Evolutionary conservation across 139 green algal species (phyloP), one percentile per base, ranked within the genome.

Genomic region (Chlorella sp.): DNA sequence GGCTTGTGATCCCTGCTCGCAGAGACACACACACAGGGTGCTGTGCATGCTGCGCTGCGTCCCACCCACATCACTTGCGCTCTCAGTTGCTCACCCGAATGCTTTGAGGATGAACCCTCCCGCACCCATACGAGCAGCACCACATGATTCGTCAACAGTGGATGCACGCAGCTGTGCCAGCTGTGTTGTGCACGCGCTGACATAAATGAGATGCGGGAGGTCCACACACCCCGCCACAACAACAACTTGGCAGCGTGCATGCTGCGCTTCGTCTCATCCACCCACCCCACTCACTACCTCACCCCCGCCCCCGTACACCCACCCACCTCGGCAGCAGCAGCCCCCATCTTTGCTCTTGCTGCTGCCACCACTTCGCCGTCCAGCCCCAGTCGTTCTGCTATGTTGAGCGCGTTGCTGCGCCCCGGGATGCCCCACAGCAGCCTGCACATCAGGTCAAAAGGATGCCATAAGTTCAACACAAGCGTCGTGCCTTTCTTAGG

Each of bases 341-440:
- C 71, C 12, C 95, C 95, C 83, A 99, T 86, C 30, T 93, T 88
- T 5, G 57, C 53, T 18, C 95, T 85, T 34, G 97, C 97, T 0
- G 91, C 93, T 19, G 92, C 91, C 22, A 99, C 89, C 15, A 98
- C 93, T 0, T 40, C 79, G 0, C 40, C 5, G 34, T 97, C 94
- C 76, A 99, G 91, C 1, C 96, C 95, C 69, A 98, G 88, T 32
- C 96, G 94, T 76, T 86, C 89, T 0, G 96, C 96, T 39, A 98
- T 97, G 94, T 97, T 96, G 69, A 98, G 91, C 3, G 95, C 96
- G 89, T 97, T 97, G 89, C 91, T 96, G 42, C 94, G 87, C 37
- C 97, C 97, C 3, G 97, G 96, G 7, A 98, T 92, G 57, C 96
- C 97, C 97, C 96, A 98, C 79, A 98, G 91, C 84, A 99, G 91